phyloP scores from a whole-genome alignment of 345 rosid species.

The Eucalyptus coolabah region DNA sequence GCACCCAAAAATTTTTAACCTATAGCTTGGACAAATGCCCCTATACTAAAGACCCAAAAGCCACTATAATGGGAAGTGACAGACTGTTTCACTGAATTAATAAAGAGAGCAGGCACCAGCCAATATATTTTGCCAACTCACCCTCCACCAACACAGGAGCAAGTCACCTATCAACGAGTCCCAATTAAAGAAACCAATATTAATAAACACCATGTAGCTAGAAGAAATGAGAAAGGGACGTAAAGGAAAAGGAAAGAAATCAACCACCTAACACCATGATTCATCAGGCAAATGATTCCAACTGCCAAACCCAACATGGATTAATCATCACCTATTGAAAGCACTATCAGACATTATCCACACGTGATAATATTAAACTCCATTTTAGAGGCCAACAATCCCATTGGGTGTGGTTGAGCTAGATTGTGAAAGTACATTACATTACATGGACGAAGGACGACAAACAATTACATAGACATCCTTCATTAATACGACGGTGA shows the following conservation, averaged over 20 bases:
- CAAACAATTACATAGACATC: not conserved
- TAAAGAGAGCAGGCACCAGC: not conserved
- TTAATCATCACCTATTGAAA: not conserved
- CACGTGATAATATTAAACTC: not conserved
- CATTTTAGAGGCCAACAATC: not conserved
- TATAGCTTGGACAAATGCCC: not conserved
- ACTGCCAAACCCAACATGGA: not conserved
- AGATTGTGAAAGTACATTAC: not conserved
- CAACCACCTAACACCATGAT: not conserved
- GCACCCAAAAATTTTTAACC: not conserved
- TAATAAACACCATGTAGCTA: not conserved
- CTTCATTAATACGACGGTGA: not conserved
- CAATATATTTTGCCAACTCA: not conserved
- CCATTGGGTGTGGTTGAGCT: not conserved
- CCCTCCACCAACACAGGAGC: not conserved
- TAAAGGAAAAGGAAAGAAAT: not conserved
- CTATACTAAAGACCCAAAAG: not conserved
- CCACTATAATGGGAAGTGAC: not conserved
- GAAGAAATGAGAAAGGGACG: not conserved
- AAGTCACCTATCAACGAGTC: not conserved
- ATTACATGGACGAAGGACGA: not conserved
- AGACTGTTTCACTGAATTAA: not conserved
- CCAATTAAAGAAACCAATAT: not conserved
- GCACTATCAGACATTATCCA: not conserved
- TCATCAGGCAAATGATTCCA: not conserved